Conservation (phyloP, 192 early-diverging fungal genomes). For the Coemansia sp. region DNA sequence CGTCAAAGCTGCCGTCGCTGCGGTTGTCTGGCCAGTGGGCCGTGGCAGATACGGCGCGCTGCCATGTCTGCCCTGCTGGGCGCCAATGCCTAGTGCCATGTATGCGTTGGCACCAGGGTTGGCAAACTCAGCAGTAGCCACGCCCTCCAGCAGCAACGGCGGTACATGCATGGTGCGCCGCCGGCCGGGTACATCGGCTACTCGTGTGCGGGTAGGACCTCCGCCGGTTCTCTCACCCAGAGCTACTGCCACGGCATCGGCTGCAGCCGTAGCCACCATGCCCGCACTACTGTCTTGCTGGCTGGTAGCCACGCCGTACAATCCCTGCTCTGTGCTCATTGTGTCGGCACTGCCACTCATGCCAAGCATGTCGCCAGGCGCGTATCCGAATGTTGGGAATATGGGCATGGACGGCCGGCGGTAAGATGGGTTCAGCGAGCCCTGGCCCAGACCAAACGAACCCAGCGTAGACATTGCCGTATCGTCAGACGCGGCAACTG, state of each 20-base stretch:
- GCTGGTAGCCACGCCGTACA: slow-evolving; percentile 9
- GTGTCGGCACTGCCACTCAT: slow-evolving; percentile 8
- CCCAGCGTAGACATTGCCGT: slow-evolving; percentile 23
- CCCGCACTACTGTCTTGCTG: slow-evolving; percentile 14
- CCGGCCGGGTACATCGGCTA: slow-evolving; percentile 12
- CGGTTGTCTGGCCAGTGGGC: background rate
- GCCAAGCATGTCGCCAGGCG: slow-evolving; percentile 29
- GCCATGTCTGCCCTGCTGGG: slow-evolving; percentile 8
- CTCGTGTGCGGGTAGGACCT: background rate
- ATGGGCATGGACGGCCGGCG: slow-evolving; percentile 56
- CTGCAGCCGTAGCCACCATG: slow-evolving; percentile 27
- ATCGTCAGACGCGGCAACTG: slow-evolving; percentile 10
- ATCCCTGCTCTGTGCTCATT: slow-evolving; percentile 11
- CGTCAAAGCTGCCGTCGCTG: background rate
- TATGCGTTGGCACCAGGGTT: slow-evolving; percentile 1
- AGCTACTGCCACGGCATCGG: slow-evolving; percentile 36
- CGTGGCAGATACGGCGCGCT: slow-evolving; percentile 17
- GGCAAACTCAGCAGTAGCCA: slow-evolving; percentile 34
- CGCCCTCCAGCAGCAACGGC: slow-evolving; percentile 47
- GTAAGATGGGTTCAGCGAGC: slow-evolving; percentile 18
- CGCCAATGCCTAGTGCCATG: slow-evolving; percentile 7
- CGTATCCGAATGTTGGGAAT: slow-evolving; percentile 38
- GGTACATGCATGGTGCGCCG: slow-evolving; percentile 56
- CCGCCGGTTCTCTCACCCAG: slow-evolving; percentile 1
- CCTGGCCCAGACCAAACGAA: slow-evolving; percentile 20